These are phyloP conservation scores for Byssochlamys sp. DNA, from an alignment of 2,329 filamentous ascomycete genomes.

Conservation along the genomic window DNA sequence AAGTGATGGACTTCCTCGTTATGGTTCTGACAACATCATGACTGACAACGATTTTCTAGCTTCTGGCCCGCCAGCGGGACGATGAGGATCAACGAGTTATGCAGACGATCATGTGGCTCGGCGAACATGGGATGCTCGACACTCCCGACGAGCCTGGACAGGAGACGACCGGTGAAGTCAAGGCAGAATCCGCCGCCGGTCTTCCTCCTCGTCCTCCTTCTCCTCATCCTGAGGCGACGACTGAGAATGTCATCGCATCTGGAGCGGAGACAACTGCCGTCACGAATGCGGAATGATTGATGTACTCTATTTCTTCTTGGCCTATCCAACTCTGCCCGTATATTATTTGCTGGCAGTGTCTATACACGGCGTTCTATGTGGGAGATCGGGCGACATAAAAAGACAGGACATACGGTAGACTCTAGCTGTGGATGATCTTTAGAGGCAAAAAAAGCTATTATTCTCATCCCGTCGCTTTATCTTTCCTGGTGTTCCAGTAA, in stretches of 20 bases:
- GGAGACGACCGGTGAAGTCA: not conserved
- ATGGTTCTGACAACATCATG: not conserved
- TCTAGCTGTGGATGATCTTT: not conserved
- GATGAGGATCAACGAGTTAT: slow-evolving; percentile 34
- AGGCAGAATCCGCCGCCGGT: not conserved
- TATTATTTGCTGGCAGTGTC: not conserved
- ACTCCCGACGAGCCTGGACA: slow-evolving; percentile 10
- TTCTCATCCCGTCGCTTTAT: not conserved
- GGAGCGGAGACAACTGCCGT: not conserved
- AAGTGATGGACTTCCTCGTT: slow-evolving; percentile 11
- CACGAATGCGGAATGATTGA: not conserved
- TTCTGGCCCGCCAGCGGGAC: slow-evolving; percentile 34
- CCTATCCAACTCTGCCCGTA: not conserved
- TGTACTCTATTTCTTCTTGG: not conserved
- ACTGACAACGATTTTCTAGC: slow-evolving; percentile 13
- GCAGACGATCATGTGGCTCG: slow-evolving; percentile 34
- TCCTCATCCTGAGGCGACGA: not conserved
- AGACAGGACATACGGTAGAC: not conserved
- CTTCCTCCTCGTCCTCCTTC: not conserved
- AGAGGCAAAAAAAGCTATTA: not conserved
- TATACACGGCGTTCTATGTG: not conserved
- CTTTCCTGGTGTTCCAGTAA: no score
- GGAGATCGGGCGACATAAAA: not conserved
- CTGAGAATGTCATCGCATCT: not conserved
- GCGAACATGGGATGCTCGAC: slow-evolving; percentile 32